A percentile compares a stretch with the other conserved stretches of the same genome.
Conservation (phyloP, 257 asterid species). For the Solanum corneliomulleri region DNA sequence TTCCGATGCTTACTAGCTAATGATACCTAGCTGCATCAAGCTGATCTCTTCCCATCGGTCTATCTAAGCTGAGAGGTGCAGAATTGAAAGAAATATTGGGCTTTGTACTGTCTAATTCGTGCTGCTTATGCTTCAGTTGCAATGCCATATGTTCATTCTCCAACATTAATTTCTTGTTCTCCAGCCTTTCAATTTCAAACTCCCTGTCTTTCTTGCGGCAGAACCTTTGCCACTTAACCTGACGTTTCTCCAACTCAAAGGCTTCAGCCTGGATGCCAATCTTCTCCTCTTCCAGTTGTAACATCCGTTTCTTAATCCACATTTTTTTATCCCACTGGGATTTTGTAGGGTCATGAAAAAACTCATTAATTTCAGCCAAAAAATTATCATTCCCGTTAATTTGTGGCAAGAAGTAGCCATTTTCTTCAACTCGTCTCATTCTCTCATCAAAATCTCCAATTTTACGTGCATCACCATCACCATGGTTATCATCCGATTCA, state of each 20-base stretch:
- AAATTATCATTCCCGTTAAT: not conserved
- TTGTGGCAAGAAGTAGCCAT: not conserved
- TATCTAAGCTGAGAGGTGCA: constrained; percentile 2
- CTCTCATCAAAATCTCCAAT: not conserved
- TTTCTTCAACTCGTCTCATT: not conserved
- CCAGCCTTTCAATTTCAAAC: constrained; percentile 22
- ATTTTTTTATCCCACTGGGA: constrained; percentile 14
- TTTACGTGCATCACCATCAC: not conserved
- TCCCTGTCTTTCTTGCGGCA: constrained; percentile 24
- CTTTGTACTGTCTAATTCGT: constrained; percentile 4
- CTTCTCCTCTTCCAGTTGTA: constrained; percentile 25
- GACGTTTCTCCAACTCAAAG: constrained; percentile 17
- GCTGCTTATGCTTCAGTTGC: constrained; percentile 17
- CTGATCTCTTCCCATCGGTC: constrained; percentile 7
- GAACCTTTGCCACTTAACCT: constrained; percentile 25
- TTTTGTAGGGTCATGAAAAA: constrained; percentile 17
- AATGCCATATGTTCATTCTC: constrained; percentile 18
- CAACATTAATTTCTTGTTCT: constrained; percentile 12
- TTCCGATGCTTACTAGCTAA: not conserved
- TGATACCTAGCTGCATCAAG: constrained; percentile 4
- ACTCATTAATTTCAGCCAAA: constrained; percentile 13
- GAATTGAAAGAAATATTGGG: constrained; percentile 5
- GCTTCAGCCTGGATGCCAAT: constrained; percentile 24
- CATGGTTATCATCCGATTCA: constrained; percentile 9
- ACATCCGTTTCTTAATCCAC: constrained; percentile 26